Evolutionary conservation across 306 rosid genomes (phyloP).

Genomic region (Cotoneaster glaucophyllus): DNA sequence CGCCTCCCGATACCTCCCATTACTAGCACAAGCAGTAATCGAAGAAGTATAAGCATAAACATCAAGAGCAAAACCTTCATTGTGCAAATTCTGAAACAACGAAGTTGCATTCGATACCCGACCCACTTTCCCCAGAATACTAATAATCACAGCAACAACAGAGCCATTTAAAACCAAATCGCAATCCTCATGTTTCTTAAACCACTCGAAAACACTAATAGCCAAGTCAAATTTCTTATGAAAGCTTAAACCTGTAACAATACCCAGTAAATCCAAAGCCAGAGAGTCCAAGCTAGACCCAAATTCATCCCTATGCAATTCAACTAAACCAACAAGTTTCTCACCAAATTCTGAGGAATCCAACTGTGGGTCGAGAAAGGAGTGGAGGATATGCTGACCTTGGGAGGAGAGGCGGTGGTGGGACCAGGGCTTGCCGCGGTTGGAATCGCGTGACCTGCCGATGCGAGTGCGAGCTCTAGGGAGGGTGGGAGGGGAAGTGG

Average conservation of each 20-base stretch:
- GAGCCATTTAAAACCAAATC: slow-evolving; percentile 37
- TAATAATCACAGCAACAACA: slow-evolving; percentile 53
- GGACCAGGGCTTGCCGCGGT: slow-evolving; percentile 80
- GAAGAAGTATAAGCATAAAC: slow-evolving; percentile 76
- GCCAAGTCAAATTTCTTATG: slow-evolving; percentile 53
- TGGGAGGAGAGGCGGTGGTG: slow-evolving; percentile 42
- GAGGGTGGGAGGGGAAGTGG: slow-evolving; percentile 9
- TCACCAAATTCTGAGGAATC: slow-evolving; percentile 23
- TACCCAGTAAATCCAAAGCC: slow-evolving; percentile 48
- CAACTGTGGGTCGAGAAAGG: slow-evolving; percentile 39
- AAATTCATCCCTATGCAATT: slow-evolving; percentile 8
- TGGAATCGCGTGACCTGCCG: slow-evolving; percentile 55
- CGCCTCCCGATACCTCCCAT: slow-evolving; percentile 71
- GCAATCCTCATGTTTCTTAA: slow-evolving; percentile 27
- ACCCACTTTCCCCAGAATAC: slow-evolving; percentile 67
- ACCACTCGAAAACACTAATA: slow-evolving; percentile 50
- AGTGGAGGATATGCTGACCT: slow-evolving; percentile 49
- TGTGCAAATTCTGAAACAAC: slow-evolving; percentile 41
- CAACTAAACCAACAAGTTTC: slow-evolving; percentile 27
- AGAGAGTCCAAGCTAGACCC: slow-evolving; percentile 19
- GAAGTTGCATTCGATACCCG: slow-evolving; percentile 49
- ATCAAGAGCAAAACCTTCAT: slow-evolving; percentile 52
- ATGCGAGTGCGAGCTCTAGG: slow-evolving; percentile 40
- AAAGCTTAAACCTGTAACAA: slow-evolving; percentile 60
- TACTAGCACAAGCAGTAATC: slow-evolving; percentile 64